Base-by-base conservation (phyloP, 176 grass and related monocot species). In the Saccharum spontaneum region DNA sequence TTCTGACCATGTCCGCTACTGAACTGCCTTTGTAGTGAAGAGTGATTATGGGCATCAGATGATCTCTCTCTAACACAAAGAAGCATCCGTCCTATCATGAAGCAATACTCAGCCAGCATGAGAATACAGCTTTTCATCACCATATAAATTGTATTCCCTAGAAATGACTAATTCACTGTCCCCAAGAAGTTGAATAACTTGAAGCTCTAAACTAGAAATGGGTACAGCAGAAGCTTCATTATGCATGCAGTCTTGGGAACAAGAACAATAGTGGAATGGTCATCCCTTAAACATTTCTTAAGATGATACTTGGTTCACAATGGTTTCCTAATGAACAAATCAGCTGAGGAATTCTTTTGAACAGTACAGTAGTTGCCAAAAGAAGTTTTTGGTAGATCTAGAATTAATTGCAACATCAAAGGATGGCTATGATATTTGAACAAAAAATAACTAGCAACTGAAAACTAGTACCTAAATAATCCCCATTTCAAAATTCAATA, bases 21-120 rank as follows among this genome's bases (percentile, higher is more conserved):
- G 80, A 96, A 96, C 70, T 94, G 97, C 84, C 97, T 94, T 85
- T 99, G 93, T 39, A 96, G 76, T 44, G 88, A 94, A 69, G 93
- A 92, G 52, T 88, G 97, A 75, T 89, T 94, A 82, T 86, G 78
- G 28, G 60, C 86, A 87, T 93, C 93, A 78, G 85, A 87, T 84
- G 73, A 68, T 80, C 97, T 87, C 86, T 98, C 91, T 90, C 91
- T 91, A 84, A 98, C 90, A 81, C 91, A 98, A 79, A 98, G 93
- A 79, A 94, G 96, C 96, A 98, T 95, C 71, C 89, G 87, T 77
- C 93, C 91, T 95, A 76, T 67, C 77, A 84, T 64, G 55, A 59
- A 84, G 48, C 63, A 78, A 59, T 11, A 73, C 36, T 10, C n/a
- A 40, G 20, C 79, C 48, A 68, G 34, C 14, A 59, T 50, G 46